Evolutionary conservation across 139 green algal genomes (phyloP), one percentile per base, ranked within the genome.

Genomic region (Nannochloris sp.): DNA sequence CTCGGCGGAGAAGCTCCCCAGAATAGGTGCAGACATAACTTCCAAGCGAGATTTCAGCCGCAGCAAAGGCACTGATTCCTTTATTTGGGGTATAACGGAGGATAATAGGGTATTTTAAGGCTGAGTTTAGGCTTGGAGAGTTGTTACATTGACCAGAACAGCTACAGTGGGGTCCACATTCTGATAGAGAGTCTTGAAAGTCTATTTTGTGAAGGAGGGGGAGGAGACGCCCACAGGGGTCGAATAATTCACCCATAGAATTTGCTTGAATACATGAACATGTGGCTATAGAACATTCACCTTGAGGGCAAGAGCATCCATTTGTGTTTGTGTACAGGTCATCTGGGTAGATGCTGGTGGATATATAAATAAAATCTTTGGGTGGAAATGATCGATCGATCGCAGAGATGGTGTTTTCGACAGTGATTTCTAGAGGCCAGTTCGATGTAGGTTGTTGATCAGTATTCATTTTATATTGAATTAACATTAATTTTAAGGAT

Each of bases 21-120:
- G 60, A 68, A 65, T 89, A 89, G 34, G 75, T 3, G 51, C 37
- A 71, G 3, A 89, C 60, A 59, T 84, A 79, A 1, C 42, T 27
- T 0, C 82, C 82, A 1, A 32, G 25, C 6, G 35, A 34, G 2
- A 89, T 71, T 4, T 33, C 4, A 4, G 64, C 33, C 19, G n/a
- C 14, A 15, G 70, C 64, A 3, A 65, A 34, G 0, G 73, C 74
- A 33, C 60, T 53, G 71, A 68, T 81, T 8, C 80, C 77, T 73
- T 89, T 71, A 35, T 64, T 66, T n/a, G 10, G 9, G 7, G 29
- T 27, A 24, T 64, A 15, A 24, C 39, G 6, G 29, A 78, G 30
- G 3, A 15, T 3, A 6, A 63, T 30, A 14, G 2, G 10, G 3
- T 62, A 25, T 4, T 32, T 13, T n/a, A n/a, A n/a, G 33, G 61